Conservation (phyloP, 495 filamentous ascomycete species). For the Aspergillus diversus region DNA sequence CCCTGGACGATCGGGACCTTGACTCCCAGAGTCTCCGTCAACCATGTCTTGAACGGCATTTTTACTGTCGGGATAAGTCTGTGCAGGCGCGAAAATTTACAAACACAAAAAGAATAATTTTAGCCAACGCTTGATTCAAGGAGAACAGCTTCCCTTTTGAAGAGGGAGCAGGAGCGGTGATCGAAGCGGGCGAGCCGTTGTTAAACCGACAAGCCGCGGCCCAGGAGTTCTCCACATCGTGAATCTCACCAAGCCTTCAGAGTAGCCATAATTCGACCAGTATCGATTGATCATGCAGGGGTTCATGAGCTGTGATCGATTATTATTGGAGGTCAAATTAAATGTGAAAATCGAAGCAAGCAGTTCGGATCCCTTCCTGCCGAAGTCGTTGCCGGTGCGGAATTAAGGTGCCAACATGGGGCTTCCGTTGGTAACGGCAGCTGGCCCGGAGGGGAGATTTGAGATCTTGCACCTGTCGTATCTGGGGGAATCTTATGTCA, state of each 20-base stretch:
- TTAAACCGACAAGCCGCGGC: conserved; percentile 15
- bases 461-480: no score
- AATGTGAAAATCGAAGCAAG: no score
- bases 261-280: background rate
- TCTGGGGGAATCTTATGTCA: no score
- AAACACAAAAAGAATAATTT: background rate
- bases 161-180: conserved; percentile 1
- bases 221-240: background rate
- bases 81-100: background rate
- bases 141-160: background rate
- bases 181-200: background rate
- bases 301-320: no score
- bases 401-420: no score
- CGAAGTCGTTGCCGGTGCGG: no score
- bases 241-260: background rate
- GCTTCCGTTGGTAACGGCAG: no score
- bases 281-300: no score
- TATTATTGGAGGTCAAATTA: no score
- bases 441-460: no score
- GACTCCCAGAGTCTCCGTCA: conserved; percentile 17
- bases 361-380: no score
- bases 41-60: conserved; percentile 17
- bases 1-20: conserved; percentile 17
- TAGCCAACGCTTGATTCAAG: background rate
- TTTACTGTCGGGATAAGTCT: background rate